Evolutionary conservation across 2,329 filamentous ascomycete genomes (phyloP).

Genomic region (Pseudogymnoascus verrucosus): DNA sequence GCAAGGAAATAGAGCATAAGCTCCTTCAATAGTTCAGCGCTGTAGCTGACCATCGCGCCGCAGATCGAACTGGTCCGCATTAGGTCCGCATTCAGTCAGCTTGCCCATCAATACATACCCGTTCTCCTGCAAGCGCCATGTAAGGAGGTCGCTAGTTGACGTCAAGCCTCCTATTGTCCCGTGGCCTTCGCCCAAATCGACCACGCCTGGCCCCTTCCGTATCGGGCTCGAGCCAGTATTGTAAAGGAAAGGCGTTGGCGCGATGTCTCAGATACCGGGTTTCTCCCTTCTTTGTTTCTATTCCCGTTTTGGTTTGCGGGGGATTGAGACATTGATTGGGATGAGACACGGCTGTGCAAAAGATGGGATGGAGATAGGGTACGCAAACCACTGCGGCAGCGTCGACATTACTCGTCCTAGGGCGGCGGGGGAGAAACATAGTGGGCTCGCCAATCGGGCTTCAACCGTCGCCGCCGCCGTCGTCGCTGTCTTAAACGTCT

Average conservation of each 20-base stretch:
- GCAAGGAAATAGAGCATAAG: not conserved
- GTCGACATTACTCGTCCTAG: not conserved
- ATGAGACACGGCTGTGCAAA: not conserved
- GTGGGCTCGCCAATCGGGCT: not conserved
- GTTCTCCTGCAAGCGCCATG: not conserved
- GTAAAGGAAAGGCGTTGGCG: not conserved
- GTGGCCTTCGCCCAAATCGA: not conserved
- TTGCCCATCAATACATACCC: not conserved
- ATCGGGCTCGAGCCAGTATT: not conserved
- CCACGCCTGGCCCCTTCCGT: not conserved
- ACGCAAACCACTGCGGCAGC: not conserved
- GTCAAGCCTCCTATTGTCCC: not conserved
- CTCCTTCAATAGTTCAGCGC: not conserved
- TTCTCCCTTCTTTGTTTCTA: not conserved
- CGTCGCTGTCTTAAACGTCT: not conserved
- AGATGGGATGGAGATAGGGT: not conserved
- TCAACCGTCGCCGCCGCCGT: not conserved
- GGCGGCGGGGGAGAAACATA: not conserved
- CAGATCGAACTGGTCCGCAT: not conserved
- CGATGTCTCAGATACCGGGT: not conserved
- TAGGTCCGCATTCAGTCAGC: not conserved
- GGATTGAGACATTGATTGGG: not conserved
- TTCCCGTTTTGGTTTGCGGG: not conserved
- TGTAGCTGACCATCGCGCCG: not conserved
- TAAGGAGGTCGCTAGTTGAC: not conserved